Evolutionary conservation across 441 rosid species (phyloP), one percentile per base, ranked within the genome.

Genomic region (Gossypium davidsonii): DNA sequence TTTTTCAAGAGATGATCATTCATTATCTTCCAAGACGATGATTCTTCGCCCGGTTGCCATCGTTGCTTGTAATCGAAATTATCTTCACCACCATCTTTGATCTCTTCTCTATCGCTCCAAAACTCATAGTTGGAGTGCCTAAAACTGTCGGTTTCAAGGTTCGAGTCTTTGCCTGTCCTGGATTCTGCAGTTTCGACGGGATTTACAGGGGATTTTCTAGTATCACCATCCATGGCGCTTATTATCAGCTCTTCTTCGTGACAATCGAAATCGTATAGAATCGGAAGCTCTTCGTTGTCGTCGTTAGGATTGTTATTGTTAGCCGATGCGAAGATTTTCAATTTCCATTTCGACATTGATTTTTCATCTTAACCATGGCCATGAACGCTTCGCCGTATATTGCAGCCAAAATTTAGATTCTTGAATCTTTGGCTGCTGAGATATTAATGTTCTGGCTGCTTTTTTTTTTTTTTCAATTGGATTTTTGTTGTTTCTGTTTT

Each of bases 271-370:
- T 79, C 77, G 59, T 60, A 75, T 77, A 89, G 87, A 51, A 86
- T 84, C 0, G 87, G 67, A 44, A 65, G 55, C 34, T 42, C 53
- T 20, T 87, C 93, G 34, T 65, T 70, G 73, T 68, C 65, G 60
- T 44, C 8, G 0, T 56, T 61, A 61, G 23, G 61, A 44, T 34
- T 62, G 17, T 52, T 69, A 2, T 42, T 62, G 6, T 71, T 44
- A 58, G 26, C 77, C 78, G 86, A 57, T 76, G 83, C 83, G 74
- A 84, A 86, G 9, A 90, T 80, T 60, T 85, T 84, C 76, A 23
- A 12, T 44, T 28, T 48, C 71, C 44, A 67, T 67, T 26, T 49
- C 9, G 44, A 49, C 71, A 67, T 67, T 25, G 71, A 42, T 1
- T 7, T 11, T 31, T 14, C 44, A 1, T 28, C 3, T 60, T 20